Percentiles rank a stretch among this genome's conserved stretches.
Conservation (phyloP, 2,329 filamentous ascomycete species). For the Colletotrichum sidae region DNA sequence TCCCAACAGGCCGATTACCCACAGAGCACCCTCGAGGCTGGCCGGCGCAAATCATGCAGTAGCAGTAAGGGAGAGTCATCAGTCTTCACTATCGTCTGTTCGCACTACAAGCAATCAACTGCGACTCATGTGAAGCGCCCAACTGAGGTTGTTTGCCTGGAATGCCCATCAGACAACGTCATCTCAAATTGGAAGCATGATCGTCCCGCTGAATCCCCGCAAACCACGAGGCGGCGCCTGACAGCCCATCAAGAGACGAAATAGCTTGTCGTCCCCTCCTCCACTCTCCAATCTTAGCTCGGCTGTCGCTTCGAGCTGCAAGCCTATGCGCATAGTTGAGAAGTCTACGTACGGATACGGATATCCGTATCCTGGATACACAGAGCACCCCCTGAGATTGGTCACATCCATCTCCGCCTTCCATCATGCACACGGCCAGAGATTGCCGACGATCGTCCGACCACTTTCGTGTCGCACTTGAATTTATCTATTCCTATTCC, state of each 20-base stretch:
- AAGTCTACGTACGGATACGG: no score
- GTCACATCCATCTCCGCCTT: constrained; percentile 12
- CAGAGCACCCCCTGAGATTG: constrained; percentile 6
- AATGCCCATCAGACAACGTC: constrained; percentile 8
- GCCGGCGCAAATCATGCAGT: no score
- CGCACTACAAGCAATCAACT: no score
- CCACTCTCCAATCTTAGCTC: constrained; percentile 6
- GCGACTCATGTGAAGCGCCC: no score
- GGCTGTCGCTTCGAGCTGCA: constrained; percentile 8
- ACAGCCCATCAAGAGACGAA: constrained; percentile 32
- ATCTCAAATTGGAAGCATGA: constrained; percentile 25
- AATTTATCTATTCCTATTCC: background rate
- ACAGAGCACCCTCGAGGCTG: no score
- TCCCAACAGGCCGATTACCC: no score
- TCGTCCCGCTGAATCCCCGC: constrained; percentile 35
- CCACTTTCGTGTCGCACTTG: constrained; percentile 21
- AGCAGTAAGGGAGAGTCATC: no score
- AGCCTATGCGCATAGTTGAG: no score
- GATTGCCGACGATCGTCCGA: constrained; percentile 33
- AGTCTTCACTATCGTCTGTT: no score
- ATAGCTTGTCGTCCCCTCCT: constrained; percentile 17
- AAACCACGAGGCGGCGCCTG: constrained; percentile 32
- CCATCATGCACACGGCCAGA: constrained; percentile 24
- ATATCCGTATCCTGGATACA: no score
- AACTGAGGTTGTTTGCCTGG: no score